Conservation (phyloP, 2,329 filamentous ascomycete genomes). For the Aspergillus bombycis region DNA sequence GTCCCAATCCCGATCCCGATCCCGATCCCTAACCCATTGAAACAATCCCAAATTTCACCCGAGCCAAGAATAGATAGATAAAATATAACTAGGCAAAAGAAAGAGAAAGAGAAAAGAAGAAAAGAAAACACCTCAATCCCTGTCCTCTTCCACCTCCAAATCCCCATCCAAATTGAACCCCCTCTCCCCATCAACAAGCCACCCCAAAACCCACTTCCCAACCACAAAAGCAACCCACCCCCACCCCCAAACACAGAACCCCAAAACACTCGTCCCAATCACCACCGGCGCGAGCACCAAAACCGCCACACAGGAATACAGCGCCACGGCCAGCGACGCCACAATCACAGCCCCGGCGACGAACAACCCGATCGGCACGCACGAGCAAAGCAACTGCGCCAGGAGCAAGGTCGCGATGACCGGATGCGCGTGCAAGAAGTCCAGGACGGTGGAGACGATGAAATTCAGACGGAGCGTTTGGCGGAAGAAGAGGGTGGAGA, state of each 20-base stretch:
- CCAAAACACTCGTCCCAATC: constrained; percentile 65
- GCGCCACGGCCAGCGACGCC: constrained; percentile 62
- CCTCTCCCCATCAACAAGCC: neutral
- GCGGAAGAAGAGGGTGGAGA: neutral
- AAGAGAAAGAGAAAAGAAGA: neutral
- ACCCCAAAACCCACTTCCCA: constrained; percentile 21
- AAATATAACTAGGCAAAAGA: too few species aligned
- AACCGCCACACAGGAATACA: constrained; percentile 61
- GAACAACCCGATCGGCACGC: constrained; percentile 71
- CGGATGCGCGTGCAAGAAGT: constrained; percentile 66
- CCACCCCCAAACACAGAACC: constrained; percentile 69
- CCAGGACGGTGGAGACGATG: constrained; percentile 61
- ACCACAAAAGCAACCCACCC: constrained; percentile 59
- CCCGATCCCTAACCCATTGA: too few species aligned
- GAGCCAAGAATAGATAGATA: too few species aligned
- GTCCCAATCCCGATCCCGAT: neutral
- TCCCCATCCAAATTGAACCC: neutral
- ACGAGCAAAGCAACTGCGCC: constrained; percentile 66
- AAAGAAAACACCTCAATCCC: neutral
- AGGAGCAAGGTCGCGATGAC: constrained; percentile 71
- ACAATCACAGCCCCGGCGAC: constrained; percentile 63
- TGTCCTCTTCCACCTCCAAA: neutral
- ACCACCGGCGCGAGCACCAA: constrained; percentile 70
- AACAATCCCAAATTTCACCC: neutral
- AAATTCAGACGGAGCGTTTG: constrained; percentile 26